A percentile compares a stretch with the other conserved stretches of the same genome.
Conservation (phyloP, 2,329 filamentous ascomycete genomes). For the Cercospora beticola region DNA sequence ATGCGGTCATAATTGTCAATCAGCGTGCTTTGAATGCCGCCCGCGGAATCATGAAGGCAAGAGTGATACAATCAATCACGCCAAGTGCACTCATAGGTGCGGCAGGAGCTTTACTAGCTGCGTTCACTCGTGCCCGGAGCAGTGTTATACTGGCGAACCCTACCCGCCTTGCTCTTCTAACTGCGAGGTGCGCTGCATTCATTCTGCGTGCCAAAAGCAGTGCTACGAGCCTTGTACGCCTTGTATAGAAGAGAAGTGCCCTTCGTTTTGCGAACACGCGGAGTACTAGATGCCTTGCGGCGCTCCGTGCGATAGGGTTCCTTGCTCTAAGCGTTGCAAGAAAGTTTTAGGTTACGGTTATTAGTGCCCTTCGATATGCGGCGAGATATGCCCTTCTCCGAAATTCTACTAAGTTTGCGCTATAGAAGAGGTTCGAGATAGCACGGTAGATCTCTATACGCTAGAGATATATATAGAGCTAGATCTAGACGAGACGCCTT, state of each 20-base stretch:
- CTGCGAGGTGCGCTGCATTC: constrained; percentile 59
- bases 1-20: constrained; percentile 61
- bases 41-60: constrained; percentile 35
- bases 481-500: constrained; percentile 59
- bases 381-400: constrained; percentile 58
- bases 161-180: constrained; percentile 51
- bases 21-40: constrained; percentile 53
- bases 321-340: constrained; percentile 62
- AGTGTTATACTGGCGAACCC: constrained; percentile 53
- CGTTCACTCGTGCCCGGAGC: constrained; percentile 52
- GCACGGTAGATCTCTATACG: constrained; percentile 58
- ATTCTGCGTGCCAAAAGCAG: constrained; percentile 55
- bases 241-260: constrained; percentile 57
- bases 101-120: constrained; percentile 55
- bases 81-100: constrained; percentile 52
- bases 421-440: constrained; percentile 45
- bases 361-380: constrained; percentile 64
- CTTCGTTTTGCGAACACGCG: constrained; percentile 57
- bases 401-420: constrained; percentile 60
- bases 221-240: constrained; percentile 63
- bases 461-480: constrained; percentile 57
- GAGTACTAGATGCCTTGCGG: constrained; percentile 59
- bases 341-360: constrained; percentile 59
- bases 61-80: constrained; percentile 45
- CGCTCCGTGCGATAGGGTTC: constrained; percentile 65